These are phyloP conservation scores for Puccinia hordei DNA, from an alignment of 1,284 basidiomycete species.

Conservation along the genomic window DNA sequence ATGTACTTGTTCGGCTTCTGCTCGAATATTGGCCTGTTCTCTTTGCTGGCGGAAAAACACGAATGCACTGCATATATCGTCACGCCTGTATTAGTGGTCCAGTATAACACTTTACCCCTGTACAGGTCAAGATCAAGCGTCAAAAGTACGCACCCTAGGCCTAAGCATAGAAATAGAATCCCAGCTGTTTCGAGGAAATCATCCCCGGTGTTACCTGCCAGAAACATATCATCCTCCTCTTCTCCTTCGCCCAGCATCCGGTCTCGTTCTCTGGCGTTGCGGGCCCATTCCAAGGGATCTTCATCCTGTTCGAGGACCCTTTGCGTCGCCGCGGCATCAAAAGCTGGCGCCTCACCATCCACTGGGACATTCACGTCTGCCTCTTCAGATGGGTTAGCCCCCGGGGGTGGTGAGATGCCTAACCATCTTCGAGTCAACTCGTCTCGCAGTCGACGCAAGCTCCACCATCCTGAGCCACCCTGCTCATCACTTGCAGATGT, in stretches of 20 bases:
- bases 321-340: conserved; percentile 39
- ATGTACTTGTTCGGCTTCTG: conserved; percentile 19
- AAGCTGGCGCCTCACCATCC: conserved; percentile 18
- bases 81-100: background rate
- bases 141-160: conserved; percentile 32
- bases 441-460: conserved; percentile 38
- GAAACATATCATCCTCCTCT: conserved; percentile 48
- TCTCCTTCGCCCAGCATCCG: conserved; percentile 35
- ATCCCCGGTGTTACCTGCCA: conserved; percentile 35
- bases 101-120: too few relatives aligned
- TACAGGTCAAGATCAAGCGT: background rate
- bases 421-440: conserved; percentile 48
- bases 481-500: conserved; percentile 33
- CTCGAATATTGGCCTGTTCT: conserved; percentile 37
- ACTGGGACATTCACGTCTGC: conserved; percentile 12
- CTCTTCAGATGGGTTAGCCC: conserved; percentile 22
- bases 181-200: conserved; percentile 49
- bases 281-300: conserved; percentile 42
- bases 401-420: conserved; percentile 44
- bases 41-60: conserved; percentile 49
- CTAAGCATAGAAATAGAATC: conserved; percentile 49
- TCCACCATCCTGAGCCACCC: conserved; percentile 43
- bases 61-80: conserved; percentile 39
- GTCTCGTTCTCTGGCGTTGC: conserved; percentile 48
- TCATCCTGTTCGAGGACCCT: conserved; percentile 43